Base-by-base conservation (phyloP, 768 basidiomycete genomes). In the Tulasnella sp. region DNA sequence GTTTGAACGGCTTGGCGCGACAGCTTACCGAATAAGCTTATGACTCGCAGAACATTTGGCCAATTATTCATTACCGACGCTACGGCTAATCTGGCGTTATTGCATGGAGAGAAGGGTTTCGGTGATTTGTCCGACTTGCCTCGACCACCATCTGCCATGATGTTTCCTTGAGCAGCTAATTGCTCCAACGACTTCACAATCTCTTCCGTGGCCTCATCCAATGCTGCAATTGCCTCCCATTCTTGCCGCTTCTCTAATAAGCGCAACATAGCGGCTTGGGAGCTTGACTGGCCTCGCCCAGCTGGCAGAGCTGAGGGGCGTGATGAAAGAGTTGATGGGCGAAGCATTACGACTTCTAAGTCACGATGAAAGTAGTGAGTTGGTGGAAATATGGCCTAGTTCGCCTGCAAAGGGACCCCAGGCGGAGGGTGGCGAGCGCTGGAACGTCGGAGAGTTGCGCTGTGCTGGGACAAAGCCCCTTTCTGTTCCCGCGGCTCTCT, bases 101-200 rank as follows among this genome's bases (percentile, higher is more conserved):
- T 19, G 41, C 17, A 29, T 34, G n/a, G 42, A 32, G 70, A 22
- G 26, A 77, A 29, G 62, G n/a, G 32, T 22, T 64, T 12, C 32
- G 44, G 36, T 17, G 3, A n/a, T 17, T 6, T 22, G 62, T 17
- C 16, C 17, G 29, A 22, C 79, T 75, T 76, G 80, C 80, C 80
- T 64, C 79, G 76, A 22, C 80, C 81, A 12, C 81, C 81, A 76
- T 81, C 80, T 26, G 80, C 80, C 79, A 80, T 80, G 37, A 79
- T 74, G 39, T 80, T 77, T 35, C 79, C 77, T 78, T 80, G 79
- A 74, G 77, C 77, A 4, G 80, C 80, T 39, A 81, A 67, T 62
- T 79, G 77, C 67, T 80, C 79, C 22, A 80, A 77, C 59, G 77
- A 70, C 71, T 74, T 71, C 35, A 80, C 64, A 39, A 81, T 72